These are phyloP conservation scores for Apiotrichum gamsii DNA, from an alignment of 1,284 basidiomycete genomes.

Conservation along the genomic window DNA sequence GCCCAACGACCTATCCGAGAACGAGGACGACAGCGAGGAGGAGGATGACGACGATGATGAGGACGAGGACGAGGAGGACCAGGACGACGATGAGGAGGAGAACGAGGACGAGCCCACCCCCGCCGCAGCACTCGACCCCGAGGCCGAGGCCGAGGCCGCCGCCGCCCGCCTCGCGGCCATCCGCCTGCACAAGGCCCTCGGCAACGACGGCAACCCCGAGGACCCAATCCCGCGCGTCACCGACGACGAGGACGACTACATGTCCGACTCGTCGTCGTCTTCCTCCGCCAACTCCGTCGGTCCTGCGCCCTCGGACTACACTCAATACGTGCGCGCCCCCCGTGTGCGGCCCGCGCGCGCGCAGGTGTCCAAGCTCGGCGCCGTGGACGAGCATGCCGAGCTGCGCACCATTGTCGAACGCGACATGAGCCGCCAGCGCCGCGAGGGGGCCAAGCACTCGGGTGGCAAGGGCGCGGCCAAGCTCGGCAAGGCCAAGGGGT, in stretches of 20 bases:
- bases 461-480: conserved; percentile 60
- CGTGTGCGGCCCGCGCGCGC: conserved; percentile 4
- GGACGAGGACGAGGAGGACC: conserved; percentile 41
- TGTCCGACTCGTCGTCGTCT: no score
- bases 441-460: conserved; percentile 66
- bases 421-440: conserved; percentile 61
- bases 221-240: no score
- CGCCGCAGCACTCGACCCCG: conserved; percentile 43
- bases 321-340: conserved; percentile 29
- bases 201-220: conserved; percentile 37
- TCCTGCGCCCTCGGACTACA: conserved; percentile 39
- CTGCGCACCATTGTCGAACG: conserved; percentile 56
- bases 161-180: conserved; percentile 34
- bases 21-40: conserved; percentile 32
- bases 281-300: conserved; percentile 21
- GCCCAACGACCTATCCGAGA: conserved; percentile 29
- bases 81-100: conserved; percentile 32
- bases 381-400: conserved; percentile 18
- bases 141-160: conserved; percentile 38
- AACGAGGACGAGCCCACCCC: conserved; percentile 44
- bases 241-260: conserved; percentile 11
- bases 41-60: conserved; percentile 37
- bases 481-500: conserved; percentile 68
- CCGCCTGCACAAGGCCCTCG: conserved; percentile 34
- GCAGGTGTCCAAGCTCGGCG: conserved; percentile 17